Evolutionary conservation across 495 filamentous ascomycete species (phyloP), one percentile per base, ranked within the genome.

Genomic region (Penicillium parvum): DNA sequence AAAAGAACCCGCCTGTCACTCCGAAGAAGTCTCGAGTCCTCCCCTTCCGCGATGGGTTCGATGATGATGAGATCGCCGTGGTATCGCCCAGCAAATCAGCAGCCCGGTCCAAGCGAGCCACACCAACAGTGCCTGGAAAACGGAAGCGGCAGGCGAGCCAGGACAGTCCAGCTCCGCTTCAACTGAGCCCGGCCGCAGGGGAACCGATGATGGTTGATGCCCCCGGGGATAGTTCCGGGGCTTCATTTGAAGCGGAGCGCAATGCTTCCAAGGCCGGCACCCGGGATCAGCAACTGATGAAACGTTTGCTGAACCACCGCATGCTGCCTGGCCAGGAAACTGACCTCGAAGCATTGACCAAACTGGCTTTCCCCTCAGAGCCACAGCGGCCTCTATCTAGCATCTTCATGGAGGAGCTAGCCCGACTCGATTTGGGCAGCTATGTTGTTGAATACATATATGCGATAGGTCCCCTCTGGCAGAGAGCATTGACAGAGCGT

Each of bases 11-110:
- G 3, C 65, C 65, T 0, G 61, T 66, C 1, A 88, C 84, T 3
- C 84, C 84, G 5, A 80, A 69, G 40, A 84, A 81, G 57, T 60
- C 58, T 17, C 76, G 67, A 47, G 55, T 60, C n/a, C 65, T 76
- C 8, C 71, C 74, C 0, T 75, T 78, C 28, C 67, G 83, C 16
- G 84, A 88, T 70, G 84, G 84, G 17, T 88, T 88, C 50, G 80
- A 85, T 33, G 82, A 88, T 44, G 76, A 82, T 29, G 84, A 88
- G 48, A 77, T 87, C 29, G 57, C 74, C 17, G 62, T 76, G 43
- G 53, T 72, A 6, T 84, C 79, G 18, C 80, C 80, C 1, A 77
- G 69, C 41, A 82, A 76, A 50, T 66, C 73, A 2, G 72, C 67
- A 7, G 15, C 45, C 36, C 62, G 67, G 35, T 73, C 66, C 5